Conservation (phyloP, 2,329 filamentous ascomycete species). For the Pestalotiopsis sp. region DNA sequence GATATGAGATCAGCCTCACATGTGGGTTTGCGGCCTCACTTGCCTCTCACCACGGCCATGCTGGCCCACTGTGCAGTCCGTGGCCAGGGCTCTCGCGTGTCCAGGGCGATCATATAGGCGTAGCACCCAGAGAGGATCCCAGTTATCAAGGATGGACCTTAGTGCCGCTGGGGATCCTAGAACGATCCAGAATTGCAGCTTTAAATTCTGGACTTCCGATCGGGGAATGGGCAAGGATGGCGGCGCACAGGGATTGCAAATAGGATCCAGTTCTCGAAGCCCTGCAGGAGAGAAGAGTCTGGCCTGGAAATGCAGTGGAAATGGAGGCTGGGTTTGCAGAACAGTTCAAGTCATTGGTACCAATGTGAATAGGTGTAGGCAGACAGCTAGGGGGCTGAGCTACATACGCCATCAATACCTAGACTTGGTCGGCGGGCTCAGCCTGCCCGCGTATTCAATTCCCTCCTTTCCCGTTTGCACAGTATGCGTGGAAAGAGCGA, state of each 20-base stretch:
- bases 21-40: not conserved
- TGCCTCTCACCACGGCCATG: not conserved
- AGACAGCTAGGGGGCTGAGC: no score
- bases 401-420: no score
- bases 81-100: not conserved
- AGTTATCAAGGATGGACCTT: not conserved
- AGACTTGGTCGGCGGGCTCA: no score
- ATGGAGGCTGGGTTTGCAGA: no score
- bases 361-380: no score
- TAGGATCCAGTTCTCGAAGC: not conserved
- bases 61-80: not conserved
- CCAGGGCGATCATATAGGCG: not conserved
- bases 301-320: no score
- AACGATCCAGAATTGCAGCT: not conserved
- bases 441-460: no score
- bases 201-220: not conserved
- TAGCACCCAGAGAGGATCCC: not conserved
- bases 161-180: not conserved
- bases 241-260: not conserved
- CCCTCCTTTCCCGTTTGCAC: no score
- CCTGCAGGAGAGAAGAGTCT: no score
- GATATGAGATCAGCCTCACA: not conserved
- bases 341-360: no score
- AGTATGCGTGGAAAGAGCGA: no score
- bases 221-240: not conserved